Evolutionary conservation across 768 basidiomycete genomes (phyloP).

Genomic region (Gautieria morchelliformis): DNA sequence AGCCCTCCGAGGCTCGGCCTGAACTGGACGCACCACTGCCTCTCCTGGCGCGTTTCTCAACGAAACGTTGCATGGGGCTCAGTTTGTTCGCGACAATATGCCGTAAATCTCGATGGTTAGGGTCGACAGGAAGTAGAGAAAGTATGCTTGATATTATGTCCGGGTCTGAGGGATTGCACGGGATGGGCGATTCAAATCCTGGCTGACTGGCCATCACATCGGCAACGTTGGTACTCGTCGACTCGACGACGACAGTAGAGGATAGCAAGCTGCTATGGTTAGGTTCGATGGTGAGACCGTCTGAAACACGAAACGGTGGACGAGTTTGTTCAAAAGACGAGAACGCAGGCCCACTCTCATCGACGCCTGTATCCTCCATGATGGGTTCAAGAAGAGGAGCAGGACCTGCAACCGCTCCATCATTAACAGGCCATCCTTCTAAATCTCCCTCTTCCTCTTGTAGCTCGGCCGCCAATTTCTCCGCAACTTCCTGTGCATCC

Average conservation of each 20-base stretch:
- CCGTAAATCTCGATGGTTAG: constrained; percentile 51
- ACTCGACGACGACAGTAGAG: background rate
- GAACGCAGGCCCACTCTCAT: constrained; percentile 10
- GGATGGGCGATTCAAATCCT: constrained; percentile 69
- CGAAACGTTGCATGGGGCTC: constrained; percentile 63
- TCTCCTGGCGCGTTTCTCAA: constrained; percentile 32
- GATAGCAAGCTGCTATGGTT: constrained; percentile 21
- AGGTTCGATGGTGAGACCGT: constrained; percentile 1
- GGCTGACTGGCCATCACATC: constrained; percentile 55
- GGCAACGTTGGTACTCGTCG: constrained; percentile 32
- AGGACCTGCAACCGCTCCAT: background rate
- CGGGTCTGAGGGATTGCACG: constrained; percentile 79
- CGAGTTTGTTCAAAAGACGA: constrained; percentile 10
- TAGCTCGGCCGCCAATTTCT: constrained; percentile 39
- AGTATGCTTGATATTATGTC: constrained; percentile 55
- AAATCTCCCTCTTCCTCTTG: constrained; percentile 10
- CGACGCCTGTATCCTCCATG: constrained; percentile 4
- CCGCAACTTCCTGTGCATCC: constrained; percentile 44
- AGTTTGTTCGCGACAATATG: constrained; percentile 47
- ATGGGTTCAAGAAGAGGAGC: background rate
- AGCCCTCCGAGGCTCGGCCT: constrained; percentile 22
- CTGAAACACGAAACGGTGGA: constrained; percentile 14
- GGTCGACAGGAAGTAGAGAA: constrained; percentile 49
- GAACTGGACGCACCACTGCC: constrained; percentile 21
- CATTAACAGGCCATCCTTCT: background rate